Evolutionary conservation across 2,329 filamentous ascomycete genomes (phyloP), one percentile per base, ranked within the genome.

Genomic region (Trichoderma polysporum): DNA sequence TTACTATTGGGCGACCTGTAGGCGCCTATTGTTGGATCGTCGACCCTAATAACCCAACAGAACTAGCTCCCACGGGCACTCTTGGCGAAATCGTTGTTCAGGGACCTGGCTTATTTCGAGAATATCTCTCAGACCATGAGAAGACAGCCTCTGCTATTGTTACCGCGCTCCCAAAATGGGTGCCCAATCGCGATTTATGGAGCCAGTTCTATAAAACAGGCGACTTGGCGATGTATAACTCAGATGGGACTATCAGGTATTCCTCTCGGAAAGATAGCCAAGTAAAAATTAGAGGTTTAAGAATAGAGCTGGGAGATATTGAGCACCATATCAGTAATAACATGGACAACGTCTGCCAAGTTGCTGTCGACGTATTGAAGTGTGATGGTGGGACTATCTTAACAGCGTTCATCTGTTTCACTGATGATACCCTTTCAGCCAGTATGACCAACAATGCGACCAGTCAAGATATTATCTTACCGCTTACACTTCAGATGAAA

Each of bases 301-400:
- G 66, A n/a, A 45, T 68, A 12, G 66, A 68, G 6, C 4, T 66
- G n/a, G 66, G 66, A 8, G 66, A 68, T 12, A 45, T 68, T 22
- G 66, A 68, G 4, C 17, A 67, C 13, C 58, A 67, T 9, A 67
- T 64, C 17, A 52, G 29, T 3, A 35, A 56, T 3, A 27, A 5
- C 15, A 3, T 66, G 33, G 19, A 45, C 2, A 17, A 22, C 9
- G 17, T 29, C 0, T n/a, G 19, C 1, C 64, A 66, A 37, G 25
- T 66, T 15, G 64, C 64, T 10, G 64, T 66, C 13, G 64, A 66
- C 3, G 57, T 41, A 15, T 33, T 56, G 33, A 66, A 27, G 17
- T 10, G 33, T 3, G 57, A 49, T 15, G 19, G 35, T 0, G 25
- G 19, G 4, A 35, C 64, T 2, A 27, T 54, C n/a, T n/a, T 66